Conservation (phyloP, 768 basidiomycete genomes). For the Boletus pseudo-olivaceus region DNA sequence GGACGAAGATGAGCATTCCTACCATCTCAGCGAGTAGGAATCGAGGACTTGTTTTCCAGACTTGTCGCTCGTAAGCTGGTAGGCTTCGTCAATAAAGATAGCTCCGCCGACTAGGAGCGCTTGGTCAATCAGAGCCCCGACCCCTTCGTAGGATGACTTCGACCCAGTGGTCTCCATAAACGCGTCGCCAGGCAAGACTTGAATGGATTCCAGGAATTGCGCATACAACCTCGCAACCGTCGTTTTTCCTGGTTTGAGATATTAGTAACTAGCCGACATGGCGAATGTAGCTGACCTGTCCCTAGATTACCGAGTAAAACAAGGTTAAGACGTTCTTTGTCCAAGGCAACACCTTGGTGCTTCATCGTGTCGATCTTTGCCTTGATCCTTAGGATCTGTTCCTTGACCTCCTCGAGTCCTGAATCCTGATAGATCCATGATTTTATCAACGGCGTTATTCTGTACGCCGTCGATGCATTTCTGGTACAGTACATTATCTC, state of each 20-base stretch:
- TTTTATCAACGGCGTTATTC: conserved; percentile 52
- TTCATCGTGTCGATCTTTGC: conserved; percentile 45
- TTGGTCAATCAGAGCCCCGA: conserved; percentile 39
- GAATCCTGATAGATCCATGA: conserved; percentile 70
- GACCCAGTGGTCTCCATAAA: conserved; percentile 68
- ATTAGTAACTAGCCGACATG: neutral
- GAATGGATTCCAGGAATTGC: conserved; percentile 54
- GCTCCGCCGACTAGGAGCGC: conserved; percentile 52
- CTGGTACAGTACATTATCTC: too few relatives aligned
- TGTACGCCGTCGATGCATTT: conserved; percentile 52
- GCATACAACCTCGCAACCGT: conserved; percentile 53
- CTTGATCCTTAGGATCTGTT: conserved; percentile 53
- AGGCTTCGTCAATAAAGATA: conserved; percentile 71
- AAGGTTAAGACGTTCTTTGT: conserved; percentile 58
- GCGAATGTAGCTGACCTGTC: conserved; percentile 63
- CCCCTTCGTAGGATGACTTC: conserved; percentile 53
- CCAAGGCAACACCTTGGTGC: conserved; percentile 48
- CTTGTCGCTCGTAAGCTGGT: conserved; percentile 51
- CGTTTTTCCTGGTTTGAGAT: conserved; percentile 7
- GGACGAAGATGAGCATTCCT: conserved; percentile 62
- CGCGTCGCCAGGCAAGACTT: conserved; percentile 47
- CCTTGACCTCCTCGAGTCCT: conserved; percentile 63
- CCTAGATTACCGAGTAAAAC: conserved; percentile 67
- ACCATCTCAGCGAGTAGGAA: conserved; percentile 72
- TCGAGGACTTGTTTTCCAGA: conserved; percentile 60